Conservation (phyloP, 2,329 filamentous ascomycete species). For the Neonectria faginata region DNA sequence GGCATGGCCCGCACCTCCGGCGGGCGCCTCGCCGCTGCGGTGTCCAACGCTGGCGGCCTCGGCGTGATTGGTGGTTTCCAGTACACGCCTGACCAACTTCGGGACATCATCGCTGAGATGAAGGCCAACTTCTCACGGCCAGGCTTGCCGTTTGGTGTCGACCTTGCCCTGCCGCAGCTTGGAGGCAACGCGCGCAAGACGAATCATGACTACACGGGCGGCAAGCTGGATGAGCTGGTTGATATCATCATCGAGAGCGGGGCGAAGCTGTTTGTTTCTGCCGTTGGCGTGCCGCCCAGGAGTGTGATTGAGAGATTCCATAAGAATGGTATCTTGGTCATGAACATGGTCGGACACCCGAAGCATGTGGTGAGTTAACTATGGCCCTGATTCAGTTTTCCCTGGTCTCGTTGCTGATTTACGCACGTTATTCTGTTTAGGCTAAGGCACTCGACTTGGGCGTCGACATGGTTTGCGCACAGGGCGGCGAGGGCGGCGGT, state of each 20-base stretch:
- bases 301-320: conserved; percentile 82
- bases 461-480: conserved; percentile 91
- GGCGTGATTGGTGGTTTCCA: conserved; percentile 79
- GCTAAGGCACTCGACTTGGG: conserved; percentile 84
- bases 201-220: conserved; percentile 95
- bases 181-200: conserved; percentile 87
- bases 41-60: conserved; percentile 89
- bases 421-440: conserved; percentile 11
- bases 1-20: conserved; percentile 92
- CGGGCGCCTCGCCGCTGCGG: conserved; percentile 82
- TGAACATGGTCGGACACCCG: conserved; percentile 98
- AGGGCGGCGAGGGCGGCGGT: conserved; percentile 93
- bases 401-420: conserved; percentile 23
- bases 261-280: conserved; percentile 87
- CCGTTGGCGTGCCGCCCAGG: conserved; percentile 86
- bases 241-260: conserved; percentile 86
- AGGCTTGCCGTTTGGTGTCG: conserved; percentile 86
- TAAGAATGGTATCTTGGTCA: conserved; percentile 81
- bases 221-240: conserved; percentile 87
- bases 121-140: conserved; percentile 77
- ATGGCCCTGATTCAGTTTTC: fast-evolving
- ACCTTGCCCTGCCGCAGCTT: conserved; percentile 90
- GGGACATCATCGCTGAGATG: conserved; percentile 85
- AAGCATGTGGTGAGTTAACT: conserved; percentile 75
- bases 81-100: conserved; percentile 80